Evolutionary conservation across 805 yeast species (phyloP).

Genomic region (Candida sanyiensis): DNA sequence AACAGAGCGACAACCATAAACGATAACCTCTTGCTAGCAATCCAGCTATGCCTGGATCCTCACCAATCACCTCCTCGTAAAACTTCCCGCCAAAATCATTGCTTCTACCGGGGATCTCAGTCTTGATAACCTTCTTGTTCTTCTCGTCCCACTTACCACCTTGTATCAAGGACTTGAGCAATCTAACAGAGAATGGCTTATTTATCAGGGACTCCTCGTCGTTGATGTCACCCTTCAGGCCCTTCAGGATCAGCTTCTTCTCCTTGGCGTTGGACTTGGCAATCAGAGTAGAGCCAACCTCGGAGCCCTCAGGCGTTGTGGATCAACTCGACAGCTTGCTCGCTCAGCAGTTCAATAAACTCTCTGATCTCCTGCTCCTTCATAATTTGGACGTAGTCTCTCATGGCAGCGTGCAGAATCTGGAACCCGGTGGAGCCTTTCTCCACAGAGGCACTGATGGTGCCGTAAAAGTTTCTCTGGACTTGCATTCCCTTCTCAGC

Average conservation of each 20-base stretch:
- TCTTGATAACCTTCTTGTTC: constrained; percentile 43
- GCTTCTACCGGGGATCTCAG: constrained; percentile 47
- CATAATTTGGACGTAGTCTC: constrained; percentile 72
- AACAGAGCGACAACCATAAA: constrained; percentile 77
- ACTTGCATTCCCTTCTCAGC: constrained; percentile 76
- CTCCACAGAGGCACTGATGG: constrained; percentile 85
- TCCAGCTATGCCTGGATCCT: constrained; percentile 61
- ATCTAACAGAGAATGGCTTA: constrained; percentile 68
- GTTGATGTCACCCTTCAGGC: constrained; percentile 65
- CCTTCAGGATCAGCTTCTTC: constrained; percentile 69
- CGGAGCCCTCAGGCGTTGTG: constrained; percentile 94
- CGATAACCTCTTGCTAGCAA: constrained; percentile 59
- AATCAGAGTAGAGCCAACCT: constrained; percentile 77
- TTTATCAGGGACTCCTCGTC: constrained; percentile 62
- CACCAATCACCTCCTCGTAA: constrained; percentile 48
- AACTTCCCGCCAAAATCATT: constrained; percentile 51
- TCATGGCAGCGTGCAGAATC: constrained; percentile 93
- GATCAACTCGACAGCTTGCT: constrained; percentile 89
- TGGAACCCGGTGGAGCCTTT: constrained; percentile 97
- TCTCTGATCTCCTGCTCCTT: constrained; percentile 68
- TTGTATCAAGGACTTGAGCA: constrained; percentile 70
- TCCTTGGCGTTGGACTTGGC: constrained; percentile 89
- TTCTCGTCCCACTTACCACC: constrained; percentile 79
- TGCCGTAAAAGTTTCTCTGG: constrained; percentile 68
- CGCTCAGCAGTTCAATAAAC: constrained; percentile 74